These are phyloP conservation scores for Leucocoprinus gongylophorus DNA, from an alignment of 1,284 basidiomycete species.

Conservation along the genomic window DNA sequence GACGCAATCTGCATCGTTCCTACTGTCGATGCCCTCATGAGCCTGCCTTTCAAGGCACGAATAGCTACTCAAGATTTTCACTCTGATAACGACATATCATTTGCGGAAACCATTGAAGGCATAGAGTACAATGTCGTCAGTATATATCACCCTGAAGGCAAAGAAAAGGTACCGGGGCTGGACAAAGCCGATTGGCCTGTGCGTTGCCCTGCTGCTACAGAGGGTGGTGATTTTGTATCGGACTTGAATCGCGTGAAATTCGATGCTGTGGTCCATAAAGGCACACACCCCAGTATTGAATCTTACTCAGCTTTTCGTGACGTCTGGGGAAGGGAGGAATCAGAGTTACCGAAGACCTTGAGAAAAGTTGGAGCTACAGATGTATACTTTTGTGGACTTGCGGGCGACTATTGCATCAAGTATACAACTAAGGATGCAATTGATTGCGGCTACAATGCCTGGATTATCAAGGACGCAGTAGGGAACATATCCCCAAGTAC, in stretches of 20 bases:
- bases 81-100: slow-evolving; percentile 43
- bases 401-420: slow-evolving; percentile 49
- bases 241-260: slow-evolving; percentile 33
- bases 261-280: slow-evolving; percentile 39
- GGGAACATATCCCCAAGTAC: slow-evolving; percentile 30
- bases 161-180: slow-evolving; percentile 22
- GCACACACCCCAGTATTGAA: slow-evolving; percentile 38
- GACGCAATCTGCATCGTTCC: slow-evolving; percentile 36
- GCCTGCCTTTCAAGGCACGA: slow-evolving; percentile 35
- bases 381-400: slow-evolving; percentile 42
- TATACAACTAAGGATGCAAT: slow-evolving; percentile 40
- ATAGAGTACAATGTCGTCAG: slow-evolving; percentile 26
- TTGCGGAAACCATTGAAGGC: slow-evolving; percentile 39
- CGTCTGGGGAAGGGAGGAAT: slow-evolving; percentile 35
- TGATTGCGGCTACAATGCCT: slow-evolving; percentile 36
- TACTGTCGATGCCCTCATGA: slow-evolving; percentile 34
- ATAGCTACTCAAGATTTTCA: slow-evolving; percentile 46
- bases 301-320: slow-evolving; percentile 49
- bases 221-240: slow-evolving; percentile 37
- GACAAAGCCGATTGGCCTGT: slow-evolving; percentile 47
- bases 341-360: slow-evolving; percentile 33
- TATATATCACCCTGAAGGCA: slow-evolving; percentile 36
- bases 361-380: slow-evolving; percentile 35
- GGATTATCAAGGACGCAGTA: slow-evolving; percentile 41
- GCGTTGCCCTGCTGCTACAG: slow-evolving; percentile 41